Evolutionary conservation across 176 grass and related monocot species (phyloP).

Genomic region (Puya raimondii): DNA sequence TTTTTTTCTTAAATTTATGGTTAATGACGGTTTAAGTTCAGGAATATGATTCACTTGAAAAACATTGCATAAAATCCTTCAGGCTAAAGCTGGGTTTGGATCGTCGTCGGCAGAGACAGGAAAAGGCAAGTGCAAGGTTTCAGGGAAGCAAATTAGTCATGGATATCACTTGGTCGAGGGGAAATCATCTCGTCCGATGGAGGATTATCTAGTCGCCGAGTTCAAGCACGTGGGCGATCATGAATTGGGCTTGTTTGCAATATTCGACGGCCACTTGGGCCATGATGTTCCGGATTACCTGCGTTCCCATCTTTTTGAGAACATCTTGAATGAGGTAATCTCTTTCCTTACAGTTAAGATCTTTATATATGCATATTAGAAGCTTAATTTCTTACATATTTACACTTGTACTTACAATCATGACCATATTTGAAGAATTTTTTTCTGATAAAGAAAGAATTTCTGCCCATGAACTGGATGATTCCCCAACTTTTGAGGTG

Average conservation of each 20-base stretch:
- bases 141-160: conserved; percentile 53
- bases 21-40: neutral
- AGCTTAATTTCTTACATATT: too few relatives aligned
- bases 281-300: conserved; percentile 79
- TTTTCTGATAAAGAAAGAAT: too few relatives aligned
- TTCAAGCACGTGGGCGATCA: conserved; percentile 51
- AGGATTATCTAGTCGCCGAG: conserved; percentile 83
- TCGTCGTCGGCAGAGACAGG: conserved; percentile 72
- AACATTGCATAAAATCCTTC: conserved; percentile 7
- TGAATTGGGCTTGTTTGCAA: conserved; percentile 79
- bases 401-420: neutral
- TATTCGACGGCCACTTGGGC: conserved; percentile 85
- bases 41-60: conserved; percentile 1
- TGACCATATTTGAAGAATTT: neutral
- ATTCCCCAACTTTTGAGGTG: too few relatives aligned
- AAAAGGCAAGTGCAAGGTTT: conserved; percentile 81
- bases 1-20: neutral
- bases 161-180: conserved; percentile 90
- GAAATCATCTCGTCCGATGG: conserved; percentile 88
- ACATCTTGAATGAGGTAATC: conserved; percentile 87
- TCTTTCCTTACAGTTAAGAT: neutral
- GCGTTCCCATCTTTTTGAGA: conserved; percentile 65
- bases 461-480: neutral
- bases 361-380: too few relatives aligned
- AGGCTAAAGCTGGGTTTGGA: conserved; percentile 79